A percentile compares a stretch with the other conserved stretches of the same genome.
Evolutionary conservation across 306 rosid genomes (phyloP).

Genomic region (Lotus japonicus): DNA sequence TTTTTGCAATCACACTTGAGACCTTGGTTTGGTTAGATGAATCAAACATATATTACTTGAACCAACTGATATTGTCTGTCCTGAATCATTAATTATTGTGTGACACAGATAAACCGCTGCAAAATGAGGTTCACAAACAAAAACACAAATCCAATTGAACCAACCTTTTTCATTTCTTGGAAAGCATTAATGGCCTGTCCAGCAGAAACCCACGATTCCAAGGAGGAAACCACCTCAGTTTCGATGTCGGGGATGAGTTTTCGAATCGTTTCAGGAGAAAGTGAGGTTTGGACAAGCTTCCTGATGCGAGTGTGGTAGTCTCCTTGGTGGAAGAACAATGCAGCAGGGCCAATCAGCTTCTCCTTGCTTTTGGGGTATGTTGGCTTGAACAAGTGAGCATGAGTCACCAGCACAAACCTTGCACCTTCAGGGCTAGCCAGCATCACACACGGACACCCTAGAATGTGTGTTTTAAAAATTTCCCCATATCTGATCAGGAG

Average conservation of each 20-base stretch:
- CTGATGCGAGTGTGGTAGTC: slow-evolving; percentile 53
- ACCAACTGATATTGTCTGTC: too few species aligned
- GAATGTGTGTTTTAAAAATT: slow-evolving; percentile 62
- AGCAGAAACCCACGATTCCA: slow-evolving; percentile 55
- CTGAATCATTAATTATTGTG: too few species aligned
- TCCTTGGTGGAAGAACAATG: slow-evolving; percentile 90
- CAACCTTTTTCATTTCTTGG: slow-evolving; percentile 75
- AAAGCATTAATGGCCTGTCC: slow-evolving; percentile 43
- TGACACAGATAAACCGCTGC: too few species aligned
- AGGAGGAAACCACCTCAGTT: slow-evolving; percentile 44
- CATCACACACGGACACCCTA: slow-evolving; percentile 85
- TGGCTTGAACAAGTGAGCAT: slow-evolving; percentile 75
- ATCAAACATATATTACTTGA: too few species aligned
- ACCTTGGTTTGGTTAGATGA: too few species aligned
- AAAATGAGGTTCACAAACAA: background rate
- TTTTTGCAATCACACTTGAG: too few species aligned
- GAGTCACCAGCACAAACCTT: slow-evolving; percentile 70
- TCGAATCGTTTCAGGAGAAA: slow-evolving; percentile 45
- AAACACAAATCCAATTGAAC: background rate
- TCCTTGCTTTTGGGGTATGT: slow-evolving; percentile 91
- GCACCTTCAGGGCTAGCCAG: slow-evolving; percentile 82
- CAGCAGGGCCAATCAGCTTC: slow-evolving; percentile 76
- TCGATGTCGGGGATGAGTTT: slow-evolving; percentile 44
- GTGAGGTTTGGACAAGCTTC: slow-evolving; percentile 61
- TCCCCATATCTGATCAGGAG: slow-evolving; percentile 61